These are phyloP conservation scores for Huntiella savannae DNA, from an alignment of 2,329 filamentous ascomycete genomes.

Conservation along the genomic window DNA sequence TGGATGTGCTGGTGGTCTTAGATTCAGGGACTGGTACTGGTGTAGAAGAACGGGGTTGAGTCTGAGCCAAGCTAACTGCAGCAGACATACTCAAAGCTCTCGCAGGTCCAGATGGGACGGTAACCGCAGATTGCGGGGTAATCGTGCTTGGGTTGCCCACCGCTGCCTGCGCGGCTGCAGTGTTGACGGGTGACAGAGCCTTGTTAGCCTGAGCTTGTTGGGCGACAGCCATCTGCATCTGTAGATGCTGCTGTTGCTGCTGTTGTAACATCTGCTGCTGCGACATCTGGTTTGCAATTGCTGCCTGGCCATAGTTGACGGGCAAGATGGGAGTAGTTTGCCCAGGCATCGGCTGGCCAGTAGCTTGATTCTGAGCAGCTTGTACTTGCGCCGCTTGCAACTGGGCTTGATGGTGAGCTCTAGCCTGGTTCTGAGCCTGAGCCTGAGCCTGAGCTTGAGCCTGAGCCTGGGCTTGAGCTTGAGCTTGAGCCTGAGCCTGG, in stretches of 20 bases:
- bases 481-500: conserved; percentile 5
- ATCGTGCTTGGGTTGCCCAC: conserved; percentile 30
- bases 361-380: conserved; percentile 12
- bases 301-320: too few species aligned
- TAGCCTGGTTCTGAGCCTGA: conserved; percentile 12
- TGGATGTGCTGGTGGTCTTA: conserved; percentile 24
- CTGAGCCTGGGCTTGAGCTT: conserved; percentile 12
- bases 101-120: conserved; percentile 19
- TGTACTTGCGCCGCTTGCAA: conserved; percentile 1
- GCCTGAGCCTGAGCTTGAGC: conserved; percentile 9
- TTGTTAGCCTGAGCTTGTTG: conserved; percentile 17
- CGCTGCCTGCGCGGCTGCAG: conserved; percentile 23
- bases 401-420: conserved; percentile 2
- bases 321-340: too few species aligned
- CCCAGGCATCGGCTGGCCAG: conserved; percentile 20
- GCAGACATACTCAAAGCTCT: conserved; percentile 29
- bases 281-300: not conserved
- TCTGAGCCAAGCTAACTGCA: conserved; percentile 28
- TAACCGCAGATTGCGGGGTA: conserved; percentile 25
- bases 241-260: conserved; percentile 6
- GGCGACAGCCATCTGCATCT: conserved; percentile 13
- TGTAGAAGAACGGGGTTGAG: conserved; percentile 14
- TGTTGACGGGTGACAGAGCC: conserved; percentile 27
- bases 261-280: conserved; percentile 14
- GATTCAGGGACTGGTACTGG: conserved; percentile 19